Percentiles rank a stretch among this genome's conserved stretches.
phyloP scores from a whole-genome alignment of 805 yeast species.

The Lipomyces orientalis region DNA sequence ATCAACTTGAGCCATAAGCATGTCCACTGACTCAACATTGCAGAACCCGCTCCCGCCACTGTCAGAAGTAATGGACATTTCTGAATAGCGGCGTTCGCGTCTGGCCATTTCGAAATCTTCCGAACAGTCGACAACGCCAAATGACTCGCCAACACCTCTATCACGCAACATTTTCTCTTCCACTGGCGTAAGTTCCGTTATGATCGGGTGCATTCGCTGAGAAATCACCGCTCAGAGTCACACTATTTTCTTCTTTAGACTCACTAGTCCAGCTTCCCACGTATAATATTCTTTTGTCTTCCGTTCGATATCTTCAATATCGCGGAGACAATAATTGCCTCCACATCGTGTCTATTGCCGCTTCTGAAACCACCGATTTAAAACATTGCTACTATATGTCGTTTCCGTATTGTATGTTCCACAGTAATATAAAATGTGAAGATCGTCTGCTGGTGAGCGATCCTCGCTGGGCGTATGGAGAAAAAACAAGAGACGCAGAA shows the following conservation, averaged over 20 bases:
- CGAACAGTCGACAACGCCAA: background rate
- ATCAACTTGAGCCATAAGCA: background rate
- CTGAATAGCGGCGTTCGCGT: background rate
- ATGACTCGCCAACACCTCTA: conserved; percentile 1
- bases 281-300: background rate
- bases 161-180: conserved; percentile 5
- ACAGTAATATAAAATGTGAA: background rate
- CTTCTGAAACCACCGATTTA: background rate
- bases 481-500: background rate
- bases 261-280: background rate
- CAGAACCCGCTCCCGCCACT: background rate
- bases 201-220: background rate
- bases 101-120: background rate
- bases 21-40: background rate
- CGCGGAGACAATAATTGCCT: background rate
- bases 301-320: background rate
- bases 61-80: background rate
- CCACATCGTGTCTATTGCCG: conserved; percentile 3
- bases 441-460: background rate
- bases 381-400: background rate
- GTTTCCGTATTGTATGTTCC: background rate
- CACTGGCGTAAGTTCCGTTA: conserved; percentile 1
- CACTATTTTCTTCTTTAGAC: background rate
- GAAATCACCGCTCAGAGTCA: background rate
- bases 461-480: background rate